Conservation (phyloP, 768 basidiomycete genomes). For the Scleroderma bovista region DNA sequence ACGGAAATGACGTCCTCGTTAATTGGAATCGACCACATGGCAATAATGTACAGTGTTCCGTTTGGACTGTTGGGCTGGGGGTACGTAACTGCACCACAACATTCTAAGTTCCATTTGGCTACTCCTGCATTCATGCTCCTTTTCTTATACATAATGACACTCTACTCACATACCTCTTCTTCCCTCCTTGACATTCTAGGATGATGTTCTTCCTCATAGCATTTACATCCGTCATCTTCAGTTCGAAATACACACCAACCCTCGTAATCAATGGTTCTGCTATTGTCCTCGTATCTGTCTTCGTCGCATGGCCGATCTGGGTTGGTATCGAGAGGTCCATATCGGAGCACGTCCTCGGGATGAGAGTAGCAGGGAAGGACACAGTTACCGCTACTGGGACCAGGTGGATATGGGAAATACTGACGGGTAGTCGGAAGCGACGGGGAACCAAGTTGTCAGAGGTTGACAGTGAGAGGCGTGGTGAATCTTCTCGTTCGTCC, state of each 20-base stretch:
- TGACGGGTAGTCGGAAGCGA: no score
- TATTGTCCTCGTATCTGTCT: constrained; percentile 13
- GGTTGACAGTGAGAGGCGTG: no score
- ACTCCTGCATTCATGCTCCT: no score
- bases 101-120: neutral
- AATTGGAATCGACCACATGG: constrained; percentile 24
- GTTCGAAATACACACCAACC: constrained; percentile 7
- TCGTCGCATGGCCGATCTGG: neutral
- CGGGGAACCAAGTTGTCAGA: no score
- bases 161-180: neutral
- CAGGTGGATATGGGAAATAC: no score
- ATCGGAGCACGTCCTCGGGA: no score
- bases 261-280: constrained; percentile 14
- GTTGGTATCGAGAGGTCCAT: neutral
- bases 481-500: no score
- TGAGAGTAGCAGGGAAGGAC: no score
- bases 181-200: constrained; percentile 4
- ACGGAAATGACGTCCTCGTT: constrained; percentile 6
- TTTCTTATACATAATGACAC: no score
- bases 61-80: constrained; percentile 29
- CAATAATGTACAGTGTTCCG: constrained; percentile 29
- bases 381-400: no score
- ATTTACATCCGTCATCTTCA: constrained; percentile 21
- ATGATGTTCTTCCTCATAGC: constrained; percentile 23
- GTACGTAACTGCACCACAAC: constrained; percentile 11